Evolutionary conservation across 1,284 basidiomycete genomes (phyloP), one percentile per base, ranked within the genome.

Genomic region (Moesziomyces antarcticus): DNA sequence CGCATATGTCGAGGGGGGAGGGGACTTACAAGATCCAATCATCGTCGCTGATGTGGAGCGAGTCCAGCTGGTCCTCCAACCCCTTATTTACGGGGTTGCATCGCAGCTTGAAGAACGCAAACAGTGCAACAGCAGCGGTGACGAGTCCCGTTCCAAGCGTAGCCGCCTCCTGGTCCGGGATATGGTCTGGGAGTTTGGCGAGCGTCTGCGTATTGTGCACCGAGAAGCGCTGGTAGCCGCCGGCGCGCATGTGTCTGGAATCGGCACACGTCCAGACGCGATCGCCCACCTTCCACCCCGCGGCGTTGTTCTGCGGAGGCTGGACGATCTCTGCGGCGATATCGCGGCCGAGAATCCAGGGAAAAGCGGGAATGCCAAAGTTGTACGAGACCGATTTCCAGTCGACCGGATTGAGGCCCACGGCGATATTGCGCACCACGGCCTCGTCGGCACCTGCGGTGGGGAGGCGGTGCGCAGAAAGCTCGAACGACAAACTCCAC

Each of bases 341-440:
- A 61, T 87, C 86, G 74, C 87, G 85, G n/a, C 87, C 87, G 0
- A 86, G 82, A 22, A 86, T 84, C 78, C 78, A 79, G n/a, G 79
- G 79, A 5, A 69, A 69, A 1, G 64, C 59, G 6, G 68, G 68
- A 46, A 80, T 79, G 41, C 79, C 79, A 71, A 81, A 81, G 47
- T 73, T 70, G 66, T 62, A 81, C 41, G 63, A 64, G 21, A 81
- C 65, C 14, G 47, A 56, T 48, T 81, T 79, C 57, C 67, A 79
- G 71, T 81, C 78, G 14, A 81, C 78, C 0, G 78, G 79, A 51
- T 81, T 81, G 3, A 81, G 55, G 8, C 79, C 79, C 5, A 79
- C 74, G 4, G 63, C 59, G 24, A 55, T 42, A 55, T 75, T 75
- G 20, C 62, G 56, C 41, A 81, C 56, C 16, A 81, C 50, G 9